Conservation (phyloP, 257 asterid genomes). For the Craterostigma plantagineum region DNA sequence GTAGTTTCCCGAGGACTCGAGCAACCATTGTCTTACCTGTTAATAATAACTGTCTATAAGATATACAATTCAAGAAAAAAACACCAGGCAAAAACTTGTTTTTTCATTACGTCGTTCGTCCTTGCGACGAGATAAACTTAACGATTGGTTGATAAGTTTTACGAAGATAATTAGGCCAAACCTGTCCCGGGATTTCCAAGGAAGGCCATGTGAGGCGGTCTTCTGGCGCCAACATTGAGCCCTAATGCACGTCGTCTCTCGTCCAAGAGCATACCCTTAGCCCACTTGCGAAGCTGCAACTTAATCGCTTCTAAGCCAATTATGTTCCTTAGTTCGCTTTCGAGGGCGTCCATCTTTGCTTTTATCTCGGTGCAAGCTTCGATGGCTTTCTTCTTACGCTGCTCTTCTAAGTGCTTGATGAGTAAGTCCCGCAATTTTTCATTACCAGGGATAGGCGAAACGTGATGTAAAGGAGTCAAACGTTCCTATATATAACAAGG, state of each 20-base stretch:
- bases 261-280: constrained; percentile 87
- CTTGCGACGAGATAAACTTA: no score
- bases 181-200: constrained; percentile 99
- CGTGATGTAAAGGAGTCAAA: constrained; percentile 76
- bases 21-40: constrained; percentile 88
- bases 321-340: constrained; percentile 47
- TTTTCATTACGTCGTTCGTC: not conserved
- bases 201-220: constrained; percentile 96
- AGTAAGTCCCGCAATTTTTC: constrained; percentile 60
- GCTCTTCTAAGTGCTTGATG: constrained; percentile 52
- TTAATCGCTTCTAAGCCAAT: constrained; percentile 64
- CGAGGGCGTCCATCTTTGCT: constrained; percentile 75
- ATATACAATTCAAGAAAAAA: not conserved
- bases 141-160: not conserved
- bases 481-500: constrained; percentile 55
- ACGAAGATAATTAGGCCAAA: not conserved
- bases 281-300: constrained; percentile 71
- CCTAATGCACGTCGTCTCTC: constrained; percentile 85
- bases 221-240: constrained; percentile 60
- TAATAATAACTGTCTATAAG: not conserved
- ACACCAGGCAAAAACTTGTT: not conserved
- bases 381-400: constrained; percentile 59
- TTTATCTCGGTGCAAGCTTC: constrained; percentile 79
- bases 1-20: constrained; percentile 66
- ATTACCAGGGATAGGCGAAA: constrained; percentile 68